Conservation (phyloP, 192 early-diverging fungal species). For the Rhizophlyctis rosea region DNA sequence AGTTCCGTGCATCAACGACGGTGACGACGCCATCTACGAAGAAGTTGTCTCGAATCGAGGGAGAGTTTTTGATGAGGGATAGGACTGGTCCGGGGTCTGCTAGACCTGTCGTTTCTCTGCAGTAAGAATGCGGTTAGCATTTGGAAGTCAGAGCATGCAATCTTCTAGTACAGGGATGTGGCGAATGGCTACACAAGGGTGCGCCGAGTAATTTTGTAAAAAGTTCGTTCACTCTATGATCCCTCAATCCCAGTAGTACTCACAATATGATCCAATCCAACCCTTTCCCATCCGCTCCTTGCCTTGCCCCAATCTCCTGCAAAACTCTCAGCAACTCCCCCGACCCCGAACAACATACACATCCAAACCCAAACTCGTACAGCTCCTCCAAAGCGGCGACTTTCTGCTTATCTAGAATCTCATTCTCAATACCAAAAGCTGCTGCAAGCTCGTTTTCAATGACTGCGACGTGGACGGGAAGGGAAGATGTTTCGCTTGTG, state of each 20-base stretch:
- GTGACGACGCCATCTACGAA: not conserved
- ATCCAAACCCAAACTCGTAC: not conserved
- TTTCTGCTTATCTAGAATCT: not conserved
- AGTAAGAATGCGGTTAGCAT: not conserved
- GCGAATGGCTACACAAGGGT: too few relatives aligned
- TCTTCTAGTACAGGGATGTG: too few relatives aligned
- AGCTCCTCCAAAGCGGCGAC: not conserved
- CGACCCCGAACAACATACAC: not conserved
- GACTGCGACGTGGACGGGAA: not conserved
- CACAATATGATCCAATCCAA: not conserved
- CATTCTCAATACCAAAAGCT: conserved; percentile 1
- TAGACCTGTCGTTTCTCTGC: not conserved
- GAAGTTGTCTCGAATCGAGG: not conserved
- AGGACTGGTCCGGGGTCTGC: not conserved
- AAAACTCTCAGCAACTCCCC: not conserved
- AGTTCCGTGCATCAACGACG: not conserved
- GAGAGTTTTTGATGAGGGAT: not conserved
- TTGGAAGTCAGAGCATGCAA: not conserved
- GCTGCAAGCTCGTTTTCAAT: not conserved
- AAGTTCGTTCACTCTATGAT: too few relatives aligned
- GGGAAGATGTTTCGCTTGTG: too few relatives aligned
- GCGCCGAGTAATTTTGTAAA: too few relatives aligned
- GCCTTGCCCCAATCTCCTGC: not conserved
- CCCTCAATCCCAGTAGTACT: not conserved
- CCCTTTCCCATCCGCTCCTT: not conserved